These are phyloP conservation scores for Solanum stenotomum DNA, from an alignment of 257 asterid genomes.

Conservation along the genomic window DNA sequence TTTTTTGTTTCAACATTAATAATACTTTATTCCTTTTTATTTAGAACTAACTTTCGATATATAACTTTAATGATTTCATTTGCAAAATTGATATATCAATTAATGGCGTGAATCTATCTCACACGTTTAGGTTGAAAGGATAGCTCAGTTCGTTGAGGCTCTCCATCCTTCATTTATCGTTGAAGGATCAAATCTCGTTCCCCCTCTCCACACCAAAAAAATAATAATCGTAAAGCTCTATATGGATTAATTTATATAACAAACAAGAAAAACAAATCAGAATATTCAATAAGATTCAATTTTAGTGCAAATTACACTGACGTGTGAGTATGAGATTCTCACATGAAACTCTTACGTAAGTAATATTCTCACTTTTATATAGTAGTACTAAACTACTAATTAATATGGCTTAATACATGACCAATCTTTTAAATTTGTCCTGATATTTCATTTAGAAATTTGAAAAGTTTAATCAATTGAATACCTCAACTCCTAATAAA, in stretches of 20 bases:
- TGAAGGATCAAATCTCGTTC: too few relatives aligned
- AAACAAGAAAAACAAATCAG: slow-evolving; percentile 7
- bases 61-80: neutral
- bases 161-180: neutral
- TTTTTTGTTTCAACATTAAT: neutral
- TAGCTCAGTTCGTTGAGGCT: neutral
- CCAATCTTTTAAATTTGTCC: too few relatives aligned
- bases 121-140: neutral
- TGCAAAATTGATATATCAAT: neutral
- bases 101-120: neutral
- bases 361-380: neutral
- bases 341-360: neutral
- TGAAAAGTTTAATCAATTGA: too few relatives aligned
- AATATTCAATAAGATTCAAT: slow-evolving; percentile 44
- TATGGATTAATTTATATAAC: neutral
- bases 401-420: too few relatives aligned
- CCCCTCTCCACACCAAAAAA: too few relatives aligned
- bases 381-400: too few relatives aligned
- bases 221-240: too few relatives aligned
- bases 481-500: too few relatives aligned
- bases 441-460: too few relatives aligned
- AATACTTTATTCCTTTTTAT: neutral
- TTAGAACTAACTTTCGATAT: neutral
- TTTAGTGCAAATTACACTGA: neutral
- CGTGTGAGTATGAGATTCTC: slow-evolving; percentile 1